Evolutionary conservation across 805 yeast genomes (phyloP), one percentile per base, ranked within the genome.

Genomic region (Candida mattraensis): DNA sequence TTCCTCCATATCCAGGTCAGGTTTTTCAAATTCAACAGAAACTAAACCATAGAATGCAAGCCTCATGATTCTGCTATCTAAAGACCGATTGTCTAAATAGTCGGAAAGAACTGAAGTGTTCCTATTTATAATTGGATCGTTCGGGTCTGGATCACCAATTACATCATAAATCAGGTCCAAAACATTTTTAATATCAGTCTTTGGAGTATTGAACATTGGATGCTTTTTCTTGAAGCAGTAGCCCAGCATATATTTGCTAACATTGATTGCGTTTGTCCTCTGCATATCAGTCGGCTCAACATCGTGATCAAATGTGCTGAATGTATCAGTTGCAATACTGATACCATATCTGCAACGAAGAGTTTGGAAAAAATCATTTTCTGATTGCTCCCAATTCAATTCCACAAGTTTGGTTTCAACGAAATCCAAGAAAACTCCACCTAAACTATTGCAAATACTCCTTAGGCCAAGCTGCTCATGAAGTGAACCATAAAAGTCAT

Each of bases 261-360:
- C 44, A 10, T 44, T 49, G 14, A 58, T 30, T 1, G 68, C 64
- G 58, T 60, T 24, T 70, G 57, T 24, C 56, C 54, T 48, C 8
- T 60, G 61, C 53, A 83, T 62, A 6, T 56, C 54, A 1, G 45
- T 48, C 0, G 72, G 61, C 5, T 56, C 56, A 0, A 82, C 67
- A 3, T 63, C 69, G 51, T 91, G 98, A 42, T 87, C 83, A 25
- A 67, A 72, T 0, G 93, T 87, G 2, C 67, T 67, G 42, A 77
- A 78, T 12, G 68, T 67, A 10, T 81, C 87, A 8, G 76, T 66
- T 1, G 80, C 64, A 3, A 88, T 64, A 2, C 66, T 61, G 33
- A 86, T 69, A 28, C 87, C 94, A 50, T 82, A 87, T 7, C 84
- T 71, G 55, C 99, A 93, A 44, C 78, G 70, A 15, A 93, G 60